Evolutionary conservation across 2,329 filamentous ascomycete species (phyloP), one percentile per base, ranked within the genome.

Genomic region (Podosphaera xanthii): DNA sequence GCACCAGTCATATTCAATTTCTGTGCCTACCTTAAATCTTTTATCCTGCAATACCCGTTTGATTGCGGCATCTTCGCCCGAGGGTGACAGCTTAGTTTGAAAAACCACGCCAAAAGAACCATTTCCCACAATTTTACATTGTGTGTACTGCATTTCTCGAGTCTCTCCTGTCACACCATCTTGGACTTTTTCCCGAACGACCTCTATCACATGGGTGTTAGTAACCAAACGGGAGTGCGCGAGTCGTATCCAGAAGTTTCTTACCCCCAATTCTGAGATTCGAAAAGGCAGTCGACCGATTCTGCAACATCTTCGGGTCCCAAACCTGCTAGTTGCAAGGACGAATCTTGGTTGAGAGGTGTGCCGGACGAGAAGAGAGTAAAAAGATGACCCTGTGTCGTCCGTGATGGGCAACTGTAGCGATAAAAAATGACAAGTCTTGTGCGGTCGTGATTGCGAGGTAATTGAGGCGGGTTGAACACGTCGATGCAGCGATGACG

Each of bases 71-170:
- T 98, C 92, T 73, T 98, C 92, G 64, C 91, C 91, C 63, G 87
- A 92, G n/a, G 92, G 92, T 62, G 91, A 91, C 68, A 98, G 80
- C 76, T 97, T 97, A 60, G 92, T 98, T 76, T 98, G 92, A 73
- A 98, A 98, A 64, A 98, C 92, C 57, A 98, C 91, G 64, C 92
- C 92, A 67, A 98, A 98, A 42, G 91, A 97, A 66, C 92, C 92
- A 75, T 98, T 98, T 71, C 92, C 92, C 56, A 98, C 92, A 69
- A 98, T 97, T 76, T 98, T 98, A 78, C 91, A 97, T 72, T 97
- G 92, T 60, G 92, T 97, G 73, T 98, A 98, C 72, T 94, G 88
- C 74, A 98, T 82, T 69, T 98, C 92, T 72, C 87, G 85, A 68
- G 89, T 94, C 72, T 98, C 92, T 68, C 92, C 92, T 12, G 92